Base-by-base conservation (phyloP, 2,329 filamentous ascomycete species). In the Macrophomina pseudophaseolina region DNA sequence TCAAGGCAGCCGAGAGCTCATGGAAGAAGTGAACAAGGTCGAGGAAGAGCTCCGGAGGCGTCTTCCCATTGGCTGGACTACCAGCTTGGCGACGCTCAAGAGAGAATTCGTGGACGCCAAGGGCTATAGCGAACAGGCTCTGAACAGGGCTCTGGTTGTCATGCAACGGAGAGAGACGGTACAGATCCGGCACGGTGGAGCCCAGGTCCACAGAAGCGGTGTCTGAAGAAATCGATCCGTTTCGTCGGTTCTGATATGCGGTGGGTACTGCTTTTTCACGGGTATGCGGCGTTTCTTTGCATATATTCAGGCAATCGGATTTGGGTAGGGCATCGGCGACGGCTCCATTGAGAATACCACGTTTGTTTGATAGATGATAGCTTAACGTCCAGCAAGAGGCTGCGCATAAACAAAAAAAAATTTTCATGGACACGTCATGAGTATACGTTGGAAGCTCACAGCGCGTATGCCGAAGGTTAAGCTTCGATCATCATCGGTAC, bases 31-130 rank as follows among this genome's bases (percentile, higher is more conserved):
- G 5, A 85, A 86, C 71, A 93, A 92, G 72, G 87, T 98, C 5
- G 95, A 98, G 80, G 88, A 93, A 16, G 95, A 98, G 82, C 83
- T 99, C 62, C 90, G 92, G 80, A 87, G 93, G 66, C 86, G 94
- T 32, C 82, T 99, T 72, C 94, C 95, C 0, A 95, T 99, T 71
- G 95, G 95, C 23, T 99, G 94, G 92, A 95, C 91, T 74, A 97
- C 94, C 1, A 97, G 91, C 74, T 80, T 98, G 67, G 91, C 92
- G 0, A 97, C 92, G 1, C 80, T 99, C 70, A 88, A 91, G 69
- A 87, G 92, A 53, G 95, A 99, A 78, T 94, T 99, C 84, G 93
- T 97, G 5, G 93, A 97, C 74, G 90, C 91, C 14, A 93, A 94
- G 78, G 93, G 93, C 0, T 98, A 94, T 79, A 93, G 88, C 69